These are phyloP conservation scores for Dactylis glomerata DNA, from an alignment of 176 grass and related monocot genomes.

Conservation along the genomic window DNA sequence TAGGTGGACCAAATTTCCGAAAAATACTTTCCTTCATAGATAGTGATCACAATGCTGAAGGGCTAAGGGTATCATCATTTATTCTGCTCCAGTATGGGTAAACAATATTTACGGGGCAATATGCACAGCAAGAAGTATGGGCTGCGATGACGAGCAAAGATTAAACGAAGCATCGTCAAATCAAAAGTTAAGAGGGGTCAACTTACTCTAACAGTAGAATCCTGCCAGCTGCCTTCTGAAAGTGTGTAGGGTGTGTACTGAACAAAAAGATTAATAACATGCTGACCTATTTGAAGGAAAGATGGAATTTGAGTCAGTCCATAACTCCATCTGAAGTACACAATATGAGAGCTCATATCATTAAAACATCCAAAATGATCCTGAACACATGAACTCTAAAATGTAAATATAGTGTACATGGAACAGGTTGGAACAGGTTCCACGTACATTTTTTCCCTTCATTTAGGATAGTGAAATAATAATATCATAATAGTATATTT, in stretches of 20 bases:
- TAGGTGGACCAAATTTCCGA: not conserved
- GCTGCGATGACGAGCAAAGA: not conserved
- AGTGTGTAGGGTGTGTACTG: slow-evolving; percentile 95
- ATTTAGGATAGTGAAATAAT: not conserved
- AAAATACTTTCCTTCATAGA: not conserved
- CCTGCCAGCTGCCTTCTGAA: slow-evolving; percentile 78
- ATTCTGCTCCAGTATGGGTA: not conserved
- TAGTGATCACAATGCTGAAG: slow-evolving; percentile 7
- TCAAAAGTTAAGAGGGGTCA: slow-evolving; percentile 25
- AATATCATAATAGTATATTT: slow-evolving; percentile 15
- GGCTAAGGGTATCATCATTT: not conserved
- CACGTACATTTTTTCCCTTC: not conserved
- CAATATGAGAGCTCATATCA: not conserved
- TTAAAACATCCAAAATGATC: slow-evolving; percentile 7
- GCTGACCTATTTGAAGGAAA: slow-evolving; percentile 64
- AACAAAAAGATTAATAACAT: slow-evolving; percentile 95
- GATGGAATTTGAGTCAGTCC: slow-evolving; percentile 3
- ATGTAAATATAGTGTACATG: slow-evolving; percentile 10
- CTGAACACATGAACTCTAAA: not conserved
- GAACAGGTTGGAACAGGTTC: not conserved
- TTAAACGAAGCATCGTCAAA: not conserved
- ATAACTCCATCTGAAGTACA: slow-evolving; percentile 5
- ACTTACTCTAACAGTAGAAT: slow-evolving; percentile 87
- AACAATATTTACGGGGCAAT: not conserved
- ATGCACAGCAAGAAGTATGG: not conserved